These are phyloP conservation scores for Jackrogersella minutella DNA, from an alignment of 495 filamentous ascomycete genomes.

Conservation along the genomic window DNA sequence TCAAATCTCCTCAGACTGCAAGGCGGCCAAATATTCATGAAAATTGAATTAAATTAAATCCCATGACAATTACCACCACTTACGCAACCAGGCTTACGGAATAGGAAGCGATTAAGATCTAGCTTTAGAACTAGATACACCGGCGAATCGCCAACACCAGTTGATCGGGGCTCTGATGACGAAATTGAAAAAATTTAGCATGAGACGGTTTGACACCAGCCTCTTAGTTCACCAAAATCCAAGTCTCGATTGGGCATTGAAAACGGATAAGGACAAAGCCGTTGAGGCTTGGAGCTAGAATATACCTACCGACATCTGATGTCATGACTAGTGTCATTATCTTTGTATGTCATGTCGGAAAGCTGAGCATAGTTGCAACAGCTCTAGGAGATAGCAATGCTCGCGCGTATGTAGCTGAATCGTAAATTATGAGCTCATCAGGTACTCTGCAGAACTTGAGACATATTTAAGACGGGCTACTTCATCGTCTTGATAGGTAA, in stretches of 20 bases:
- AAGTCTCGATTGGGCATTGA: constrained; percentile 31
- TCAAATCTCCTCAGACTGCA: no score
- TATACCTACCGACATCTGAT: constrained; percentile 25
- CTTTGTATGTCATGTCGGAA: neutral
- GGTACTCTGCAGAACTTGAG: neutral
- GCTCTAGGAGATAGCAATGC: neutral
- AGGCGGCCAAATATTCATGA: neutral
- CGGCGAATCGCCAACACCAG: constrained; percentile 3
- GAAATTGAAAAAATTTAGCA: constrained; percentile 24
- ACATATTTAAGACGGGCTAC: constrained; percentile 20
- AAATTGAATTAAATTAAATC: neutral
- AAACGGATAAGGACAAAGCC: constrained; percentile 33
- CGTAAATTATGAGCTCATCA: constrained; percentile 6
- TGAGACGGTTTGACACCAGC: constrained; percentile 17
- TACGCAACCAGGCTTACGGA: constrained; percentile 27
- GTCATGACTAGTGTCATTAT: constrained; percentile 28
- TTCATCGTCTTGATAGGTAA: neutral
- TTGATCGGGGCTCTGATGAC: constrained; percentile 30
- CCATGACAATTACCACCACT: constrained; percentile 8
- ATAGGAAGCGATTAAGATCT: constrained; percentile 28
- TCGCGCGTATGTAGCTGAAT: constrained; percentile 1
- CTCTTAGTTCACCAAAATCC: constrained; percentile 25
- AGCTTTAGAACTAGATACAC: neutral
- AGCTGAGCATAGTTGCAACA: constrained; percentile 10
- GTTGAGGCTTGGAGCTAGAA: constrained; percentile 18